These are phyloP conservation scores for Halophytophthora polymorphica DNA, from an alignment of 352 stramenopile genomes.

Conservation along the genomic window DNA sequence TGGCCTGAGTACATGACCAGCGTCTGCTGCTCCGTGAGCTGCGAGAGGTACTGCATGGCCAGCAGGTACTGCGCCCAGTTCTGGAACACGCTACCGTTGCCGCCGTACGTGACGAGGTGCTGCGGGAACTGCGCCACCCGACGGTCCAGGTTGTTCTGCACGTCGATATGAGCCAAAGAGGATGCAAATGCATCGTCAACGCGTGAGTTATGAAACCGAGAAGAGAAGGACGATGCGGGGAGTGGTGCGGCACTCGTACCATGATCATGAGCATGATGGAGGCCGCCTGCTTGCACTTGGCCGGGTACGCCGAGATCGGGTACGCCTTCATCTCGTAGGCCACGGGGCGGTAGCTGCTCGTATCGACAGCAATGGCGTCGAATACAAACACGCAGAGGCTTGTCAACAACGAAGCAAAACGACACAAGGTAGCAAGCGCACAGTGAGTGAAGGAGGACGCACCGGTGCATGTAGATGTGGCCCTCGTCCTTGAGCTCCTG, in stretches of 20 bases:
- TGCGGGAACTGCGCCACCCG: conserved; percentile 86
- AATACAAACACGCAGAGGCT: too few species aligned
- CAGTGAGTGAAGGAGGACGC: too few species aligned
- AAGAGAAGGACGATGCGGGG: not conserved
- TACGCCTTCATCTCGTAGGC: conserved; percentile 90
- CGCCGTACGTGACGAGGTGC: conserved; percentile 87
- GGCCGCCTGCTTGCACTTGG: conserved; percentile 66
- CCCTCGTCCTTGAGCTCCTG: conserved; percentile 86
- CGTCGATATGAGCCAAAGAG: not conserved
- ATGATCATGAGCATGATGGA: conserved; percentile 91
- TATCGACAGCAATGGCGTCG: too few species aligned
- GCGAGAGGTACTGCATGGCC: conserved; percentile 83
- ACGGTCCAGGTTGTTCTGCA: conserved; percentile 80
- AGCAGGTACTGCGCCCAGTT: conserved; percentile 90
- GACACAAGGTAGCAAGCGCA: too few species aligned
- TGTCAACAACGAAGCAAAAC: not conserved
- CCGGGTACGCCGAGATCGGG: conserved; percentile 73
- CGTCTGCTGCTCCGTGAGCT: conserved; percentile 88
- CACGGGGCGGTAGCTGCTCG: conserved; percentile 56
- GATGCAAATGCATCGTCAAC: too few species aligned
- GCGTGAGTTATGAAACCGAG: too few species aligned
- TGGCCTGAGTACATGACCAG: conserved; percentile 90
- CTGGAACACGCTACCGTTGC: conserved; percentile 87
- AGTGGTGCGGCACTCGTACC: conserved; percentile 13
- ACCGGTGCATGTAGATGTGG: conserved; percentile 90